These are phyloP conservation scores for Cordyceps sp. DNA, from an alignment of 2,329 filamentous ascomycete genomes.

Conservation along the genomic window DNA sequence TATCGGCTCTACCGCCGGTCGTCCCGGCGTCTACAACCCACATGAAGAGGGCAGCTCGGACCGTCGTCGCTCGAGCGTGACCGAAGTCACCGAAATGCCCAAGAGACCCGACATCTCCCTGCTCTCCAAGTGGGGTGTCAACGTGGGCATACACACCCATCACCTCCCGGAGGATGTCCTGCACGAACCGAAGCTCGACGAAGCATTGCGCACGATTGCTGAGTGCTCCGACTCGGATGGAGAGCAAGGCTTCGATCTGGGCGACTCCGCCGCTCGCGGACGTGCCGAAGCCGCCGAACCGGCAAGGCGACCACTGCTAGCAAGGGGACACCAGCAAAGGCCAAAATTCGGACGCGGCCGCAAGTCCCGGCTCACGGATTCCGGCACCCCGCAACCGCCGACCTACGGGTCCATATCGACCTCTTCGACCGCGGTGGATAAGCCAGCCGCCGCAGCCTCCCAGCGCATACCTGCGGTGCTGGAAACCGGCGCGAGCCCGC, in stretches of 20 bases:
- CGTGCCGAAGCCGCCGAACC: conserved; percentile 5
- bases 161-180: conserved; percentile 48
- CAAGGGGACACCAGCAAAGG: background rate
- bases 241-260: conserved; percentile 8
- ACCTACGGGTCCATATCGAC: conserved; percentile 18
- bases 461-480: conserved; percentile 3
- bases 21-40: conserved; percentile 26
- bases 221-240: conserved; percentile 14
- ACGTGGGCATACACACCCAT: conserved; percentile 60
- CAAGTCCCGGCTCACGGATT: background rate
- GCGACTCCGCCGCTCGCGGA: conserved; percentile 14
- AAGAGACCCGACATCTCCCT: conserved; percentile 37
- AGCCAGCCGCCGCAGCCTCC: conserved; percentile 2
- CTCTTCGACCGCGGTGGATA: too few relatives aligned
- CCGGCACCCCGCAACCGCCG: conserved; percentile 1
- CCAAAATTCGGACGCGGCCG: background rate
- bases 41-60: conserved; percentile 15
- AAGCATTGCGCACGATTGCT: conserved; percentile 14
- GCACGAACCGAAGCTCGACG: conserved; percentile 17
- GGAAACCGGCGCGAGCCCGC: conserved; percentile 1
- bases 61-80: conserved; percentile 28
- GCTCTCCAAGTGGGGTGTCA: conserved; percentile 42
- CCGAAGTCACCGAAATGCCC: conserved; percentile 45
- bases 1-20: conserved; percentile 23
- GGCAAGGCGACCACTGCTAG: conserved; percentile 8